These are phyloP conservation scores for Jatropha curcas DNA, from an alignment of 345 rosid genomes.

Conservation along the genomic window DNA sequence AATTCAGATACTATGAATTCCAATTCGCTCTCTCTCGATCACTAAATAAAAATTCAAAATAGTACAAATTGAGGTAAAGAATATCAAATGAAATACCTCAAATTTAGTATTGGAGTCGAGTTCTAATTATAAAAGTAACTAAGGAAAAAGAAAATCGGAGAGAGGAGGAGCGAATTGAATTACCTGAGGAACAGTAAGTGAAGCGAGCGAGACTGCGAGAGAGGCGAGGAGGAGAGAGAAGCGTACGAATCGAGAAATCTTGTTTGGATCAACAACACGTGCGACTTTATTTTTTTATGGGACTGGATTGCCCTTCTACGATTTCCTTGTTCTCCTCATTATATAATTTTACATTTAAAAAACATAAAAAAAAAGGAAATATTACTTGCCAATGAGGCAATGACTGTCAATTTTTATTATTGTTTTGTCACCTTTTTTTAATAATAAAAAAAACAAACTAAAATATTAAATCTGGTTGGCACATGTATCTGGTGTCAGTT, in stretches of 20 bases:
- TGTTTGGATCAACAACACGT: not conserved
- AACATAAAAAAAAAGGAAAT: too few species aligned
- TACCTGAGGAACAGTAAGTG: not conserved
- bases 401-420: too few species aligned
- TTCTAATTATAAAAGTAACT: not conserved
- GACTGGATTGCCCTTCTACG: not conserved
- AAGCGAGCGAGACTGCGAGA: not conserved
- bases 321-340: not conserved
- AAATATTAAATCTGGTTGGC: too few species aligned
- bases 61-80: not conserved
- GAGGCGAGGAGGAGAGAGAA: conserved; percentile 1
- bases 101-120: not conserved
- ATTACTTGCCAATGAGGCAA: too few species aligned
- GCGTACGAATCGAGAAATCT: conserved; percentile 18
- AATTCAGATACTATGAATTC: not conserved
- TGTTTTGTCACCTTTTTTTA: too few species aligned
- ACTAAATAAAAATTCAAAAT: not conserved
- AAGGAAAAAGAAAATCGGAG: not conserved
- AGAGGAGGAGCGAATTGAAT: not conserved
- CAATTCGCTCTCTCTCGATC: not conserved
- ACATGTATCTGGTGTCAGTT: too few species aligned
- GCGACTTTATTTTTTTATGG: not conserved
- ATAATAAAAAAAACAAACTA: too few species aligned
- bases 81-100: not conserved
- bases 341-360: too few species aligned